Percentiles rank a stretch among this genome's conserved stretches.
Evolutionary conservation across 2,329 filamentous ascomycete genomes (phyloP).

Genomic region (Verticillium tricorpus): DNA sequence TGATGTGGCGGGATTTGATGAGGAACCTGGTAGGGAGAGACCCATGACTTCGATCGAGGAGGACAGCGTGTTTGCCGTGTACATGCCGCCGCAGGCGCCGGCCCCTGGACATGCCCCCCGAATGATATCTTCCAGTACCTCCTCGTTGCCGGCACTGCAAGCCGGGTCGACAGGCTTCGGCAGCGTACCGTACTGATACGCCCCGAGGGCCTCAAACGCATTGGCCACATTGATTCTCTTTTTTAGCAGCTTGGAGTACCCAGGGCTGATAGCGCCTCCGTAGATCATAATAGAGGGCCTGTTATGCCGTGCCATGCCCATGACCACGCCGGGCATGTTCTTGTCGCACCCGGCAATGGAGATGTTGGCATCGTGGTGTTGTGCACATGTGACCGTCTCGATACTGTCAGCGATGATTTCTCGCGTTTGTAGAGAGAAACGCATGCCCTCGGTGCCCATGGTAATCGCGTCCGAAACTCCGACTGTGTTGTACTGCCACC

Average conservation of each 20-base stretch:
- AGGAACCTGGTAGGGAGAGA: conserved; percentile 75
- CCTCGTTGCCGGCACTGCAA: conserved; percentile 57
- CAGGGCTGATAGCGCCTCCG: conserved; percentile 83
- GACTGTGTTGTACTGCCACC: conserved; percentile 91
- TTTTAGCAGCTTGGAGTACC: conserved; percentile 70
- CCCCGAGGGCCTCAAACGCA: conserved; percentile 83
- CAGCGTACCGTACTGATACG: conserved; percentile 72
- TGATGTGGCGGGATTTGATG: conserved; percentile 73
- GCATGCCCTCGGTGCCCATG: conserved; percentile 94
- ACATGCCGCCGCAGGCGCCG: conserved; percentile 82
- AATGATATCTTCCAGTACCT: conserved; percentile 82
- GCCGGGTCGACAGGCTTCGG: conserved; percentile 53
- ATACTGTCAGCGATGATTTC: conserved; percentile 94
- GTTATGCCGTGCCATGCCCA: conserved; percentile 88
- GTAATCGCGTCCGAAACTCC: conserved; percentile 88
- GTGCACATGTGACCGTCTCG: conserved; percentile 86
- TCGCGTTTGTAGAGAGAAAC: conserved; percentile 83
- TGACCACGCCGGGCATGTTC: conserved; percentile 92
- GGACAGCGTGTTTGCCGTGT: conserved; percentile 90
- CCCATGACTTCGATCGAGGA: conserved; percentile 88
- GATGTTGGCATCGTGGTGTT: conserved; percentile 90
- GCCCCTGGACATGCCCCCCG: conserved; percentile 61
- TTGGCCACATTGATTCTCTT: conserved; percentile 82
- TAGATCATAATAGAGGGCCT: conserved; percentile 94
- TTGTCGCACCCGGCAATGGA: conserved; percentile 93